Evolutionary conservation across 306 rosid genomes (phyloP).

Genomic region (Clitoria ternatea): DNA sequence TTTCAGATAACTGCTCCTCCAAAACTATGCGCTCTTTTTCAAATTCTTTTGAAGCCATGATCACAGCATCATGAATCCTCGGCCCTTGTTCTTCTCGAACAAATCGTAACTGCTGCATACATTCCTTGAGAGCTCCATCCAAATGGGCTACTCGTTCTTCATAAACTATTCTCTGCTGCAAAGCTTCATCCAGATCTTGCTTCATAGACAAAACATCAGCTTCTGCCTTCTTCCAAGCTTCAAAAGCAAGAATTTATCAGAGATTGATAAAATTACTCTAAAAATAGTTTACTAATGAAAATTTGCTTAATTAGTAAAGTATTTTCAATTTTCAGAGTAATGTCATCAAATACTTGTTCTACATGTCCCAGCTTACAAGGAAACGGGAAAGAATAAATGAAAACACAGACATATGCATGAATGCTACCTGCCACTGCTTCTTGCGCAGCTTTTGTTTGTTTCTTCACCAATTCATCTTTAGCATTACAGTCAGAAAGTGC

Average conservation of each 20-base stretch:
- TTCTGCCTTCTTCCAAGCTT: constrained; percentile 77
- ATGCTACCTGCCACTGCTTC: constrained; percentile 69
- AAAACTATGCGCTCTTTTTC: constrained; percentile 49
- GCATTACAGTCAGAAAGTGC: constrained; percentile 55
- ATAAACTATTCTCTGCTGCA: constrained; percentile 44
- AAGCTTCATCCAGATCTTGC: constrained; percentile 52
- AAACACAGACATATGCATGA: neutral
- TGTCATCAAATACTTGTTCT: too few relatives aligned
- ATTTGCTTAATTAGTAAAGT: too few relatives aligned
- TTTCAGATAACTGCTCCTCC: constrained; percentile 64
- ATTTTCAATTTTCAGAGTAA: too few relatives aligned
- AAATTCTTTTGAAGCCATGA: constrained; percentile 63
- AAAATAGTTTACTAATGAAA: neutral
- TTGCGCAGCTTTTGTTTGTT: constrained; percentile 63
- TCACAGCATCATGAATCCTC: constrained; percentile 72
- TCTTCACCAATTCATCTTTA: constrained; percentile 75
- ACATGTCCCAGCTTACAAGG: neutral
- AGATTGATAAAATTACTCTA: neutral
- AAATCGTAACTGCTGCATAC: constrained; percentile 82
- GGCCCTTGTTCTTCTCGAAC: constrained; percentile 83
- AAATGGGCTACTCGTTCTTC: constrained; percentile 71
- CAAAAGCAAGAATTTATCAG: constrained; percentile 24
- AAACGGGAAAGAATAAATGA: neutral
- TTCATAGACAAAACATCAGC: constrained; percentile 52
- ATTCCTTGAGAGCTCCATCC: constrained; percentile 83